These are phyloP conservation scores for Chlamydomonas applanata DNA, from an alignment of 139 green algal species.

Conservation along the genomic window DNA sequence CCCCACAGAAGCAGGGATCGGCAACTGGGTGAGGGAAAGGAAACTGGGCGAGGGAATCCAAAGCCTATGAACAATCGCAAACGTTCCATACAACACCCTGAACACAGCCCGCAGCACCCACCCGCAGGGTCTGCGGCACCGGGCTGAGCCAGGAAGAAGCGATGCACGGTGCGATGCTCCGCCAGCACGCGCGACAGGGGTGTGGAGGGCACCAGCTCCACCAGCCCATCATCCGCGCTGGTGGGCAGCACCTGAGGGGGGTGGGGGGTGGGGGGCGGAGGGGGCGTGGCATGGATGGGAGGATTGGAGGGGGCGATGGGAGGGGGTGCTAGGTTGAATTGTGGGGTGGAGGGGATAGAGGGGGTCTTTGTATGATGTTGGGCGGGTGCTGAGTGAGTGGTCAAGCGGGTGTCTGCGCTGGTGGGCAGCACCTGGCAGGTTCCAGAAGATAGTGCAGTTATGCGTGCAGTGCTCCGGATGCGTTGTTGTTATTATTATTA, in stretches of 20 bases:
- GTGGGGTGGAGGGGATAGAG: neutral
- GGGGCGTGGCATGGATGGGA: neutral
- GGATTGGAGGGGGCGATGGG: neutral
- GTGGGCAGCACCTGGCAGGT: too few relatives aligned
- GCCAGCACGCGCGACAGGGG: slow-evolving; percentile 76
- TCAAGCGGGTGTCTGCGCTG: too few relatives aligned
- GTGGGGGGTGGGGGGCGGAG: neutral
- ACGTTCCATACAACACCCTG: too few relatives aligned
- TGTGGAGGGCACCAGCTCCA: slow-evolving; percentile 89
- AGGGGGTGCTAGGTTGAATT: neutral
- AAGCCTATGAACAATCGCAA: too few relatives aligned
- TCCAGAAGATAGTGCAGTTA: too few relatives aligned
- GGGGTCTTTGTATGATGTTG: too few relatives aligned
- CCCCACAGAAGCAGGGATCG: too few relatives aligned
- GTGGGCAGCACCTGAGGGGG: slow-evolving; percentile 75
- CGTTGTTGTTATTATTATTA: too few relatives aligned
- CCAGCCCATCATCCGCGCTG: slow-evolving; percentile 77
- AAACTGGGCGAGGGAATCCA: too few relatives aligned
- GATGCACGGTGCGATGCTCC: slow-evolving; percentile 81
- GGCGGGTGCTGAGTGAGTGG: too few relatives aligned
- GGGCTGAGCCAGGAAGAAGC: slow-evolving; percentile 77
- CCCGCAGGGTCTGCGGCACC: slow-evolving; percentile 77
- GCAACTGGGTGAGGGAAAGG: too few relatives aligned
- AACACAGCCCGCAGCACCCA: neutral
- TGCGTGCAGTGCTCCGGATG: too few relatives aligned